Conservation (phyloP, 257 asterid genomes). For the Coffea canephora region DNA sequence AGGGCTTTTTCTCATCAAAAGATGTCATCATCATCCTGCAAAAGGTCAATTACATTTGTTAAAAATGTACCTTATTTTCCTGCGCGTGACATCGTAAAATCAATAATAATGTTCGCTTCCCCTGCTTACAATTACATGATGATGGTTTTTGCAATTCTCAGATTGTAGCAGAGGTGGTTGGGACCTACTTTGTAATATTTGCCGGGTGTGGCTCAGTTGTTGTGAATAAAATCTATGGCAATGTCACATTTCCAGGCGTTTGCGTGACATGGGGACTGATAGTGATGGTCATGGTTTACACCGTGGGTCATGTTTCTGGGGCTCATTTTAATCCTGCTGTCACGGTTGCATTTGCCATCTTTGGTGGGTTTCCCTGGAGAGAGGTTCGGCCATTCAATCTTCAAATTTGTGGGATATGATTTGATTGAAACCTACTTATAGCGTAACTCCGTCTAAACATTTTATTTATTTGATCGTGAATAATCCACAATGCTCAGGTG, state of each 20-base stretch:
- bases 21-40: conserved; percentile 28
- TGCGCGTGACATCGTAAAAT: no score
- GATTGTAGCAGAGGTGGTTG: conserved; percentile 64
- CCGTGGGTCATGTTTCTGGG: conserved; percentile 80
- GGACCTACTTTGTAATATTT: conserved; percentile 64
- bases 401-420: neutral
- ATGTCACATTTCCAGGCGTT: conserved; percentile 66
- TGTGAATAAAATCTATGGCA: conserved; percentile 52
- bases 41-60: conserved; percentile 34
- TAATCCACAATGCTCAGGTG: conserved; percentile 28
- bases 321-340: conserved; percentile 92
- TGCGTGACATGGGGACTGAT: conserved; percentile 76
- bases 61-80: neutral
- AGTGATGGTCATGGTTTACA: conserved; percentile 66
- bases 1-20: conserved; percentile 24
- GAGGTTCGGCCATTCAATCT: conserved; percentile 30
- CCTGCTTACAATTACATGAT: neutral
- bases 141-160: neutral
- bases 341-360: conserved; percentile 51
- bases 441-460: no score
- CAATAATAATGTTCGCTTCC: no score
- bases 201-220: conserved; percentile 75
- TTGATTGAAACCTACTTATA: neutral
- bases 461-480: neutral
- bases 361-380: conserved; percentile 62